Evolutionary conservation across 78 protist genomes (phyloP).

Genomic region (Planoprotostelium fungivorum): DNA sequence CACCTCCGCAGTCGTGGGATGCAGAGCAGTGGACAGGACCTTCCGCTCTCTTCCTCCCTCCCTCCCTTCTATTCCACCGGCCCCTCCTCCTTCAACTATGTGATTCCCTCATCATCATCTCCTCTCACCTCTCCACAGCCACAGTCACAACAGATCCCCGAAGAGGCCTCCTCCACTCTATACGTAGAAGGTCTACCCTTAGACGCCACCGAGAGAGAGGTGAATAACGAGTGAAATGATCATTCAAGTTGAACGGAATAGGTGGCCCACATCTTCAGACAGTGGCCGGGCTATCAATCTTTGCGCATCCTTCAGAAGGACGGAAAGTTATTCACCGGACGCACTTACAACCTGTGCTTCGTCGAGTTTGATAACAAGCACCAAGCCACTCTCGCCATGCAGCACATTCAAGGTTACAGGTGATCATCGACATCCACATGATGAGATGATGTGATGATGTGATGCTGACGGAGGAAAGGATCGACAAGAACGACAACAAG

Average conservation of each 20-base stretch:
- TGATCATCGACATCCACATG: neutral
- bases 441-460: neutral
- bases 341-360: neutral
- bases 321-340: neutral
- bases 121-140: neutral
- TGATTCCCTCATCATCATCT: neutral
- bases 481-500: neutral
- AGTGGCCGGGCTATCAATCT: neutral
- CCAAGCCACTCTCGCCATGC: neutral
- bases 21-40: too few species aligned
- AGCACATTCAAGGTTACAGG: neutral
- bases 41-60: too few species aligned
- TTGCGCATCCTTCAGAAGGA: neutral
- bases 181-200: neutral
- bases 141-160: too few species aligned
- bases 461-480: neutral
- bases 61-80: neutral
- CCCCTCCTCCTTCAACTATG: neutral
- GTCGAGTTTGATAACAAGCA: neutral
- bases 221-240: neutral
- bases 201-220: neutral
- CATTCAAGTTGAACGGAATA: neutral
- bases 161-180: neutral
- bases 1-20: too few species aligned
- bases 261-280: neutral